A percentile compares a stretch with the other conserved stretches of the same genome.
Conservation (phyloP, 2,329 filamentous ascomycete species). For the Cryoendolithus antarcticus region DNA sequence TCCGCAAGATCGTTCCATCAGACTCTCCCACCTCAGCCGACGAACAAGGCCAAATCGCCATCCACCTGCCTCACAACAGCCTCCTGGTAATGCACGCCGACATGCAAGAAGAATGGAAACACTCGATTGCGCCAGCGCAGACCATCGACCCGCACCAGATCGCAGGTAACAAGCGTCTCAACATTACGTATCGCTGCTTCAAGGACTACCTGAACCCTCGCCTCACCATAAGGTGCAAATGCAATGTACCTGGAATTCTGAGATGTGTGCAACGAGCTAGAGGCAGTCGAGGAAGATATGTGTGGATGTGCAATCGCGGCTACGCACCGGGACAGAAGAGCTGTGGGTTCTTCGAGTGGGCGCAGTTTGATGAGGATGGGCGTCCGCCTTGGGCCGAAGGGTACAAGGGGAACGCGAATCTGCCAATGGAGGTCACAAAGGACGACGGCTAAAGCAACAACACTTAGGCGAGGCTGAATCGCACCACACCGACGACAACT, state of each 20-base stretch:
- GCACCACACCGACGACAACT: too few species aligned
- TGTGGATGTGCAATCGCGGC: conserved; percentile 84
- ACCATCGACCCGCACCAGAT: conserved; percentile 77
- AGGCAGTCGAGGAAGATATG: conserved; percentile 67
- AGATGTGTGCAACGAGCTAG: conserved; percentile 69
- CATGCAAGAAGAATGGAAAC: conserved; percentile 97
- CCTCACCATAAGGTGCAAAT: conserved; percentile 66
- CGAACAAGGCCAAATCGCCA: conserved; percentile 72
- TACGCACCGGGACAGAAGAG: conserved; percentile 52
- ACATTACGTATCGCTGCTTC: conserved; percentile 89
- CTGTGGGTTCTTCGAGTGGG: conserved; percentile 76
- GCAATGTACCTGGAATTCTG: conserved; percentile 55
- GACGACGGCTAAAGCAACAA: too few species aligned
- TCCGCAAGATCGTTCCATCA: conserved; percentile 58
- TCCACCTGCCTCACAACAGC: conserved; percentile 89
- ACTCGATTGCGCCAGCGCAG: conserved; percentile 62
- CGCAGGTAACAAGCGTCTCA: conserved; percentile 69
- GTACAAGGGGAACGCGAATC: conserved; percentile 21
- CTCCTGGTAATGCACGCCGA: conserved; percentile 92
- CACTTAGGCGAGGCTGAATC: too few species aligned
- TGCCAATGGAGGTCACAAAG: conserved; percentile 6
- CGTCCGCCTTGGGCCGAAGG: conserved; percentile 51
- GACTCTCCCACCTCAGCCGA: conserved; percentile 39
- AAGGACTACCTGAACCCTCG: conserved; percentile 63
- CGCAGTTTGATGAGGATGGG: conserved; percentile 74